Conservation (phyloP, 2,329 filamentous ascomycete genomes). For the Scopulariopsis brevicaulis region DNA sequence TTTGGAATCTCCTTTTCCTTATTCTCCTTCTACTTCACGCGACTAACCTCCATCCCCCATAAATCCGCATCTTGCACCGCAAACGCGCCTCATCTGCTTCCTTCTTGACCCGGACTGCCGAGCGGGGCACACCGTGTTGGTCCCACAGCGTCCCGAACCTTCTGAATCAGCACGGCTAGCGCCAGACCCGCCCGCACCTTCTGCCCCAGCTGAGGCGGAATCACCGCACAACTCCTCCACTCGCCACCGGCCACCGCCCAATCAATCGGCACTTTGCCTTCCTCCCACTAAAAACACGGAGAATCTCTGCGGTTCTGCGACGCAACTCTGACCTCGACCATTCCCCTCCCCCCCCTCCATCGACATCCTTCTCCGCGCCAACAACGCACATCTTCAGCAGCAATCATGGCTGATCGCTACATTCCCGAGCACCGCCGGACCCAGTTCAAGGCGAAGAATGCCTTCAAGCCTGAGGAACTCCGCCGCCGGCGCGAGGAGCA, state of each 20-base stretch:
- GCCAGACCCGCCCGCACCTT: background rate
- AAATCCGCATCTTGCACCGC: too few relatives aligned
- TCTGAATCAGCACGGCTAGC: background rate
- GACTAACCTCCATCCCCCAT: too few relatives aligned
- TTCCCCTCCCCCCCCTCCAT: background rate
- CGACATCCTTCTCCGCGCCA: background rate
- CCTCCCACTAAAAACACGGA: background rate
- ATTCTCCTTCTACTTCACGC: background rate
- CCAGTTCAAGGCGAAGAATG: constrained; percentile 99
- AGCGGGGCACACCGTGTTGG: too few relatives aligned
- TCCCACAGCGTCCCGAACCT: background rate
- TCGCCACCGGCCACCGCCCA: constrained; percentile 5
- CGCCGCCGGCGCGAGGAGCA: constrained; percentile 97
- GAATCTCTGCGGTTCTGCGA: background rate
- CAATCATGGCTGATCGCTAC: constrained; percentile 91
- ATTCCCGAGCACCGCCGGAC: constrained; percentile 98
- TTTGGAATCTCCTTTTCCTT: background rate
- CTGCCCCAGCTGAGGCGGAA: background rate
- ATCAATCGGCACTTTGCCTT: background rate
- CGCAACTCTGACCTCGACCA: background rate
- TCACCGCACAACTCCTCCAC: background rate
- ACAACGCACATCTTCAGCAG: background rate
- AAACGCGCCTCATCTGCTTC: too few relatives aligned
- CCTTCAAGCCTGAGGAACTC: constrained; percentile 98
- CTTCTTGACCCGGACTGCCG: too few relatives aligned